Conservation (phyloP, 495 filamentous ascomycete species). For the Aspergillus biplanus region DNA sequence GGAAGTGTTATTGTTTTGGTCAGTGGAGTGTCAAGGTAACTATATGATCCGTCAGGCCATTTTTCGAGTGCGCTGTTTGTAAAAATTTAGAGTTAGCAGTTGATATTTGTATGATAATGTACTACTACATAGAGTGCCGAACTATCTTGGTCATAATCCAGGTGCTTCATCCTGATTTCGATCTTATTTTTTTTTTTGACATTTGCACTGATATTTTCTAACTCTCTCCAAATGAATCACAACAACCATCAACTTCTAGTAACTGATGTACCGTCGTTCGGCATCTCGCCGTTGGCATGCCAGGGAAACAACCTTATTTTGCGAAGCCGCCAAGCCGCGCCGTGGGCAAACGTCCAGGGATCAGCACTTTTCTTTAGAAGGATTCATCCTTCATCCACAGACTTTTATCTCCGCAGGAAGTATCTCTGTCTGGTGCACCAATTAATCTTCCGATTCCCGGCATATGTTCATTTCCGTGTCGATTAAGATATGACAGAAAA, state of each 20-base stretch:
- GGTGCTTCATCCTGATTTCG: no score
- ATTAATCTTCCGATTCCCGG: background rate
- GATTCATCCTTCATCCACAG: background rate
- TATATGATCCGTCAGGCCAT: background rate
- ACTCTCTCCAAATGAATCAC: no score
- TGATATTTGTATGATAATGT: no score
- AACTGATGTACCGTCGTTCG: no score
- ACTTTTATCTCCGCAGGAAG: background rate
- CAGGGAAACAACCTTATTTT: background rate
- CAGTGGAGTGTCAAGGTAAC: conserved; percentile 53
- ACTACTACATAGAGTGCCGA: no score
- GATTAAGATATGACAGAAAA: conserved; percentile 33
- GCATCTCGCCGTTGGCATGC: no score
- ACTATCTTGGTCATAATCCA: no score
- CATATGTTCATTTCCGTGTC: conserved; percentile 11
- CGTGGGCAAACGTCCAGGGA: background rate
- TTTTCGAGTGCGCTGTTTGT: background rate
- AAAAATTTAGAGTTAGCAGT: background rate
- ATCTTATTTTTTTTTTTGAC: no score
- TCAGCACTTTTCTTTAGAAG: background rate
- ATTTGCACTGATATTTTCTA: no score
- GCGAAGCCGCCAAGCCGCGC: background rate
- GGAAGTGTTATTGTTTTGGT: conserved; percentile 84
- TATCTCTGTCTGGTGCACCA: no score
- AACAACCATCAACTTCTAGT: no score